phyloP scores from a whole-genome alignment of 2,329 filamentous ascomycete species.

The Chalaropsis thielavioides region DNA sequence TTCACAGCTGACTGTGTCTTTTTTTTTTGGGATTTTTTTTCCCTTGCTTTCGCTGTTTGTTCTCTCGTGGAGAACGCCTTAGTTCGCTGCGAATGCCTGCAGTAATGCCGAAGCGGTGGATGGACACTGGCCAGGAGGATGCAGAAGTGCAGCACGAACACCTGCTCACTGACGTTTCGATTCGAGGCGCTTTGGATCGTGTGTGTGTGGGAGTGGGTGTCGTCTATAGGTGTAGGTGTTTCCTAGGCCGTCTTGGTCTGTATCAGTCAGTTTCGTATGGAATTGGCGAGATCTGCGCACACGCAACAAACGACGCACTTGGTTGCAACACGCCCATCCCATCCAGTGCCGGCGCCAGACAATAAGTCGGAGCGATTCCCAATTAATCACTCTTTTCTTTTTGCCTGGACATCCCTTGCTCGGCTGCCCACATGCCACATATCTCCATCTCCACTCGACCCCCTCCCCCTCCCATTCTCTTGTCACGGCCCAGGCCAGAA shows the following conservation, averaged over 20 bases:
- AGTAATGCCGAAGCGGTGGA: constrained; percentile 2
- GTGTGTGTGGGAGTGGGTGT: no score
- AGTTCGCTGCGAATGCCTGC: not conserved
- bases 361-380: not conserved
- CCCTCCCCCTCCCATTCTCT: not conserved
- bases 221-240: no score
- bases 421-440: not conserved
- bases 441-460: not conserved
- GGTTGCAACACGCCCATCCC: not conserved
- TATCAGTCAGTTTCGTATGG: not conserved
- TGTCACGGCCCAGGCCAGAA: not conserved
- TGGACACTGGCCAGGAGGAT: not conserved
- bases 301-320: not conserved
- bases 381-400: not conserved
- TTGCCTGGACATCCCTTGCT: not conserved
- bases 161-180: not conserved
- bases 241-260: not conserved
- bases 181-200: not conserved
- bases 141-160: not conserved
- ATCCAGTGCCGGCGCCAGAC: no score
- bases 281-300: not conserved
- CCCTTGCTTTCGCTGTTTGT: not conserved
- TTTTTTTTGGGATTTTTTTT: no score
- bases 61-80: not conserved
- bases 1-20: not conserved